Evolutionary conservation across 441 rosid genomes (phyloP), one percentile per base, ranked within the genome.

Genomic region (Viola pubescens): DNA sequence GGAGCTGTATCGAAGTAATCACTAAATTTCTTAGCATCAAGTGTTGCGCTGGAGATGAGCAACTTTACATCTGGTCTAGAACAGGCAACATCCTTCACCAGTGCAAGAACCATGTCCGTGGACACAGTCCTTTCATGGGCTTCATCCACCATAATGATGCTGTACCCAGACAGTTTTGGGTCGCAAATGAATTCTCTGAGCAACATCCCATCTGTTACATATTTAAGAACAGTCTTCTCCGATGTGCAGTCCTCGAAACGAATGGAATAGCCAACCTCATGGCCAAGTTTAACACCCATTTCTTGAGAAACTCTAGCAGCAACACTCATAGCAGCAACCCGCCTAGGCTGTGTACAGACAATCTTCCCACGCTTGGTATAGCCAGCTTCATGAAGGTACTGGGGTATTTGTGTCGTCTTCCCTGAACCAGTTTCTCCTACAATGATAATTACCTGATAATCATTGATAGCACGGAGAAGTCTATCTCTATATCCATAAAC

Each of bases 371-470:
- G 79, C 79, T 84, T 88, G 12, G 97, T 94, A 77, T 90, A 94
- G 68, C 97, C 97, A 66, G 94, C 95, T 79, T 94, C 99, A 57
- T 90, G 96, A 62, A 90, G 95, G 78, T 90, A 94, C 62, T 94
- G 99, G 37, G 99, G 97, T 66, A 94, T 84, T 69, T 90, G 99
- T 10, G 99, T 94, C 48, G 99, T 94, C 83, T 94, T 94, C 62
- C 99, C 99, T 34, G 97, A 94, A 68, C 97, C 97, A 61, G 99
- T 90, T 75, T 94, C 99, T 70, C 99, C 99, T 19, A 94, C 98
- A 58, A 94, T 94, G 58, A 94, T 86, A 78, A 94, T 87, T 74
- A 94, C 90, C 98, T 90, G 97, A 76, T 81, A 81, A 38, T 79
- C 76, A 49, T 75, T 65, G 68, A 90, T 75, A 64, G 99, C 96